Conservation (phyloP, 2,329 filamentous ascomycete genomes). For the Epichloe brachyelytri region DNA sequence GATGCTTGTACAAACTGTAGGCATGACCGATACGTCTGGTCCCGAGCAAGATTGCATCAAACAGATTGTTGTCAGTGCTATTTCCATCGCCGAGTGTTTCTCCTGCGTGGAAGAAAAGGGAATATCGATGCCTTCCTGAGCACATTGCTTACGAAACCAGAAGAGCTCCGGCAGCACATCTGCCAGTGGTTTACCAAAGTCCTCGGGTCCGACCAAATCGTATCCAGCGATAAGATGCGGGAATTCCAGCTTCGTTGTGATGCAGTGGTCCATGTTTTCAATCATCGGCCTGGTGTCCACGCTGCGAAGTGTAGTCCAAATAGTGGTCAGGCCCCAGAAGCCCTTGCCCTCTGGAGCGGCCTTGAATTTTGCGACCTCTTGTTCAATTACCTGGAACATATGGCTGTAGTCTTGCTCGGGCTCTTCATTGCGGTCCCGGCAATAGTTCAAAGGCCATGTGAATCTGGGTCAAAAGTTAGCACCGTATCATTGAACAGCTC, state of each 20-base stretch:
- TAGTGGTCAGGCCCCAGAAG: conserved; percentile 78
- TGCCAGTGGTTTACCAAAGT: conserved; percentile 59
- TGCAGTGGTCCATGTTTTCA: conserved; percentile 77
- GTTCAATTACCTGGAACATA: conserved; percentile 60
- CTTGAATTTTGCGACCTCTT: conserved; percentile 69
- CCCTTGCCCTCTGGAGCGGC: conserved; percentile 52
- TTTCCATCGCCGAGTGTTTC: conserved; percentile 69
- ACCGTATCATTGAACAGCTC: not conserved
- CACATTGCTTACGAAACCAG: conserved; percentile 84
- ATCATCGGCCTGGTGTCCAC: conserved; percentile 53
- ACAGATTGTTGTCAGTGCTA: conserved; percentile 67
- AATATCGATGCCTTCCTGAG: conserved; percentile 63
- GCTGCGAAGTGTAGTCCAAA: conserved; percentile 66
- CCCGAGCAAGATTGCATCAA: conserved; percentile 76
- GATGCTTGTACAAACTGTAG: conserved; percentile 83
- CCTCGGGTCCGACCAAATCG: conserved; percentile 83
- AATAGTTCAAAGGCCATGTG: conserved; percentile 61
- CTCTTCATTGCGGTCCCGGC: conserved; percentile 47
- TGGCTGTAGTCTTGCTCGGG: conserved; percentile 55
- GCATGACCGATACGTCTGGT: conserved; percentile 83
- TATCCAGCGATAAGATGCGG: conserved; percentile 75
- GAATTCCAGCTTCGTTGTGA: conserved; percentile 65
- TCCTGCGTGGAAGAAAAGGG: conserved; percentile 96
- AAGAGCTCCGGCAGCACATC: conserved; percentile 76
- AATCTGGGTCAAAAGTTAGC: conserved; percentile 29